phyloP scores from a whole-genome alignment of 768 basidiomycete species.

The Kwoniella sp. region DNA sequence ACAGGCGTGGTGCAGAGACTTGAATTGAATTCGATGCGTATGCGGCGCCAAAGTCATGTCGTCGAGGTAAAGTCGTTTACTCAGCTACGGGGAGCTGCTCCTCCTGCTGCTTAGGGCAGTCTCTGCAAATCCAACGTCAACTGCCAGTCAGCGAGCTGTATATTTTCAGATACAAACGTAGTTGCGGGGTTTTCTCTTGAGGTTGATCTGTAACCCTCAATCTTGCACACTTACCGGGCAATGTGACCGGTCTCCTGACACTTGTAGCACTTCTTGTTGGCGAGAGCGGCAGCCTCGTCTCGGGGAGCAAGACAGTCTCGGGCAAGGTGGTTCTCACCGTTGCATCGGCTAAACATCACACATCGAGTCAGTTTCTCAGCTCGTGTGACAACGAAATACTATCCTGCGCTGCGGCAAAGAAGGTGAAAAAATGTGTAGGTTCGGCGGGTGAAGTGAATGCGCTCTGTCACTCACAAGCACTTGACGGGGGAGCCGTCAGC shows the following conservation, averaged over 20 bases:
- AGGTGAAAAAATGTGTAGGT: too few species aligned
- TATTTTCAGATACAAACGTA: too few species aligned
- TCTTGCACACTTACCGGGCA: constrained; percentile 40
- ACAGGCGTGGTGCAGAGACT: neutral
- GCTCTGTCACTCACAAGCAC: constrained; percentile 55
- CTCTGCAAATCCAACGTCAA: neutral
- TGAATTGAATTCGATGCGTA: neutral
- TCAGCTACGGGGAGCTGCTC: constrained; percentile 30
- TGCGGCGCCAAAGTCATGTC: neutral
- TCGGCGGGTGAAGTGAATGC: too few species aligned
- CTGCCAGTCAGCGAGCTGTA: neutral
- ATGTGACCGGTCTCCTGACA: constrained; percentile 53
- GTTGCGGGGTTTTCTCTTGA: neutral
- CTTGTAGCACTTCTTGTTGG: constrained; percentile 52
- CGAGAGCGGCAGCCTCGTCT: constrained; percentile 38
- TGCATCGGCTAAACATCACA: constrained; percentile 44
- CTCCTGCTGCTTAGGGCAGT: constrained; percentile 28
- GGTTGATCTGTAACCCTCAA: neutral
- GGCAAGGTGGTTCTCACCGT: constrained; percentile 54
- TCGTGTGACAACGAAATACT: neutral
- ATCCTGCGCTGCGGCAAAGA: too few species aligned
- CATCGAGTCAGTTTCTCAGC: neutral
- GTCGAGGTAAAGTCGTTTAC: constrained; percentile 2
- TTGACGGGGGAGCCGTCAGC: constrained; percentile 52
- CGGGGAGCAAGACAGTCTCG: constrained; percentile 50